Evolutionary conservation across 192 early-diverging fungal genomes (phyloP).

Genomic region (Endogone sp.): DNA sequence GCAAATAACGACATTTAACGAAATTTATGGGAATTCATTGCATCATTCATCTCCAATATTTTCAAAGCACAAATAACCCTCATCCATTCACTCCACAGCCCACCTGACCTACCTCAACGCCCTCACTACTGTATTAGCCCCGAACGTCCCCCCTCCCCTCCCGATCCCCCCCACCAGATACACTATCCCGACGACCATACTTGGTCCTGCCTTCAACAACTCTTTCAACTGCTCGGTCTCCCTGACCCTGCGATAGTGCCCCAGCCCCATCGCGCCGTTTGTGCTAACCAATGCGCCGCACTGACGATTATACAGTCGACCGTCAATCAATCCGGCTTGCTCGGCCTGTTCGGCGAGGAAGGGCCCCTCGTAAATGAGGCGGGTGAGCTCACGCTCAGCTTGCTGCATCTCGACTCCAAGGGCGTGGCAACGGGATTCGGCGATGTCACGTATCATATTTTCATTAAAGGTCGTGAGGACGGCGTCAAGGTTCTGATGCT

Average conservation of each 20-base stretch:
- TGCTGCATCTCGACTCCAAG: slow-evolving; percentile 21
- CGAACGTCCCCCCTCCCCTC: slow-evolving; percentile 34
- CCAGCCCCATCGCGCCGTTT: slow-evolving; percentile 23
- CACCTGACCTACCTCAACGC: slow-evolving; percentile 27
- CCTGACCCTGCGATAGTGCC: slow-evolving; percentile 30
- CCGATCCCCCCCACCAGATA: slow-evolving; percentile 56
- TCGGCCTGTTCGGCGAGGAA: slow-evolving; percentile 46
- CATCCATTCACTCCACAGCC: too few relatives aligned
- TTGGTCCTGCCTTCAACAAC: slow-evolving; percentile 21
- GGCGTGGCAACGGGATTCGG: slow-evolving; percentile 21
- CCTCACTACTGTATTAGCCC: slow-evolving; percentile 40
- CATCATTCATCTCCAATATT: background rate
- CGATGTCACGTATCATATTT: slow-evolving; percentile 50
- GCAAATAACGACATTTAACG: background rate
- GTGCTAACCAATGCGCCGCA: slow-evolving; percentile 32
- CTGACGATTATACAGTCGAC: slow-evolving; percentile 43
- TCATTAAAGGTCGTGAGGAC: slow-evolving; percentile 52
- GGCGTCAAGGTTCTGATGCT: slow-evolving; percentile 51
- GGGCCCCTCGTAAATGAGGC: slow-evolving; percentile 53
- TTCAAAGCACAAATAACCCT: too few relatives aligned
- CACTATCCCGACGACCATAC: slow-evolving; percentile 58
- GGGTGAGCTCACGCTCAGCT: slow-evolving; percentile 16
- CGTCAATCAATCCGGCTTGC: slow-evolving; percentile 48
- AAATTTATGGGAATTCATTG: too few relatives aligned
- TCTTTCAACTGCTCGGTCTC: slow-evolving; percentile 24